These are phyloP conservation scores for Polychytrium aggregatum DNA, from an alignment of 192 early-diverging fungal species.

Conservation along the genomic window DNA sequence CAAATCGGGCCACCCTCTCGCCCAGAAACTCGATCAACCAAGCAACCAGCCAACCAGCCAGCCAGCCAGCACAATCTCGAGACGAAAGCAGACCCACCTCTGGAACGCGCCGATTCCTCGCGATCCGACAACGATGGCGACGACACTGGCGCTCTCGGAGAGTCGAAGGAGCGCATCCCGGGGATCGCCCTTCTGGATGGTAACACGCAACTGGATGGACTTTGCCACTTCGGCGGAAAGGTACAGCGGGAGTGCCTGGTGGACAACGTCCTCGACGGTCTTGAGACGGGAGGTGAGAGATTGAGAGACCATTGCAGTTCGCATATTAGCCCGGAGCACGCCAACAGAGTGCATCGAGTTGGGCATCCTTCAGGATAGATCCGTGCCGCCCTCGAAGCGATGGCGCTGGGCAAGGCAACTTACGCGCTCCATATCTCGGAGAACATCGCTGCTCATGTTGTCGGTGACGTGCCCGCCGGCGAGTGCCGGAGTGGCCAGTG, in stretches of 20 bases:
- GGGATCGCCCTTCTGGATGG: slow-evolving; percentile 13
- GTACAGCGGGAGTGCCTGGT: neutral
- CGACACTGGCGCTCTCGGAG: slow-evolving; percentile 1
- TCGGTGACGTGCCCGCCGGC: neutral
- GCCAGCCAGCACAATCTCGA: too few relatives aligned
- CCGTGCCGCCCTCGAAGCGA: too few relatives aligned
- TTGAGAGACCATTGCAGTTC: too few relatives aligned
- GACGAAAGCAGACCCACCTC: slow-evolving; percentile 4
- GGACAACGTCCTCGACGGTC: slow-evolving; percentile 2
- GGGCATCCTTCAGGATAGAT: too few relatives aligned
- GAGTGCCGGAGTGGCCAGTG: neutral
- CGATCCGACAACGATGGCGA: slow-evolving; percentile 12
- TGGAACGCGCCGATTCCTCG: slow-evolving; percentile 14
- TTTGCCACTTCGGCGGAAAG: neutral
- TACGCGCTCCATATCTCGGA: slow-evolving; percentile 7
- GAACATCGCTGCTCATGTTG: slow-evolving; percentile 8
- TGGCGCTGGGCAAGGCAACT: too few relatives aligned
- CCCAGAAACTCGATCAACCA: too few relatives aligned
- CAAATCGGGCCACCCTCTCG: too few relatives aligned
- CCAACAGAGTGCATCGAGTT: too few relatives aligned
- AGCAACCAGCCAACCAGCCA: too few relatives aligned
- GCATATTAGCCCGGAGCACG: too few relatives aligned
- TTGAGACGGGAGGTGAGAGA: too few relatives aligned
- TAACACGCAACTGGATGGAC: slow-evolving; percentile 2
- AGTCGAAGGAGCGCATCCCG: slow-evolving; percentile 10